These are phyloP conservation scores for Sclerotinia minor DNA, from an alignment of 2,329 filamentous ascomycete species.

Conservation along the genomic window DNA sequence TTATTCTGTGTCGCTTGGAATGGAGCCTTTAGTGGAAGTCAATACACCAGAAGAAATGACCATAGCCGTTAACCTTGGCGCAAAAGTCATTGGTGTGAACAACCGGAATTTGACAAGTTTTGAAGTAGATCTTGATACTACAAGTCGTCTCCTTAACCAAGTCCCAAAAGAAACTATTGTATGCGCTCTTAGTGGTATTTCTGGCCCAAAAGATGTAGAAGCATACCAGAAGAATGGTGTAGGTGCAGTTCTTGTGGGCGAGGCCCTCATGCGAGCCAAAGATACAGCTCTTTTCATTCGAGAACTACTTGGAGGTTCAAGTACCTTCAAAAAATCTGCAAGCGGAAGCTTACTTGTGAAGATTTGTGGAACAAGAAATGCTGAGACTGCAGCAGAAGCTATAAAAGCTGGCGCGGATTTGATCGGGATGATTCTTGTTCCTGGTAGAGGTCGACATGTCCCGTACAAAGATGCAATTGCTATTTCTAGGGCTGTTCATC, in stretches of 20 bases:
- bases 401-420: slow-evolving; percentile 87
- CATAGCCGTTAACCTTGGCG: slow-evolving; percentile 78
- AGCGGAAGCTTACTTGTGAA: slow-evolving; percentile 70
- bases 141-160: slow-evolving; percentile 81
- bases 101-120: slow-evolving; percentile 96
- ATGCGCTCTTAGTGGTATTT: slow-evolving; percentile 92
- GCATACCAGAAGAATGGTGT: slow-evolving; percentile 88
- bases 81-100: slow-evolving; percentile 94
- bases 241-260: slow-evolving; percentile 88
- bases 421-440: slow-evolving; percentile 88
- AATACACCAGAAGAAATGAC: slow-evolving; percentile 94
- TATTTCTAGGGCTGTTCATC: slow-evolving; percentile 78
- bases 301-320: slow-evolving; percentile 68
- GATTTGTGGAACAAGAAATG: slow-evolving; percentile 87
- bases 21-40: slow-evolving; percentile 97
- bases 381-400: slow-evolving; percentile 76
- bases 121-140: slow-evolving; percentile 92
- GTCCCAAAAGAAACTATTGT: slow-evolving; percentile 85
- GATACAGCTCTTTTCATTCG: slow-evolving; percentile 82
- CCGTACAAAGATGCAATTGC: slow-evolving; percentile 73
- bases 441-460: slow-evolving; percentile 77
- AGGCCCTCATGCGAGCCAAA: slow-evolving; percentile 89
- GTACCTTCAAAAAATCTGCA: slow-evolving; percentile 42
- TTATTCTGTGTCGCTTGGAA: slow-evolving; percentile 86
- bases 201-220: slow-evolving; percentile 81